Base-by-base conservation (phyloP, 208 protist species). In the Trypanosoma rangeli region DNA sequence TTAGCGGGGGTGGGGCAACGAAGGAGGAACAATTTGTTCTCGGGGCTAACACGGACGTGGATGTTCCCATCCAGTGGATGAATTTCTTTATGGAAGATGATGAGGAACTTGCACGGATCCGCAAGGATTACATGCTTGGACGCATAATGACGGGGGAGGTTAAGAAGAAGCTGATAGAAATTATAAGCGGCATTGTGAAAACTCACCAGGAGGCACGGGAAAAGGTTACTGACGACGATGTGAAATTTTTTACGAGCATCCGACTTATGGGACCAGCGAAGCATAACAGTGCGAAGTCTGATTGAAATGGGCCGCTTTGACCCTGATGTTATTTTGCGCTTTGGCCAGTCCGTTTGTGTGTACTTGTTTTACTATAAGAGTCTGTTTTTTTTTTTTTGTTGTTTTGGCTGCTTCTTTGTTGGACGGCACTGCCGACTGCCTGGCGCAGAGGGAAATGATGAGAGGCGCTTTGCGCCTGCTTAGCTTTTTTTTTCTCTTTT, bases 51-150 rank as follows among this genome's bases (percentile, higher is more conserved):
- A 84, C 93, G 1, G 87, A 87, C 9, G 86, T 98, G 13, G 98
- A 99, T 75, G 89, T 99, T 12, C 82, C 98, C 4, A 94, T 98
- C 75, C 92, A 99, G 85, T 99, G 99, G 93, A 81, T 99, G 15
- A 89, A 74, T 48, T 99, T 99, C 80, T 99, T 99, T 74, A 72
- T 99, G n/a, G 97, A 99, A 60, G 98, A 99, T 76, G 98, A 99
- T 77, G 92, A 78, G 2, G 69, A 97, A 66, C 83, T 99, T 42
- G 80, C 77, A 69, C 71, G 74, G 12, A 74, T 94, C 20, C 75
- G 89, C 61, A 80, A 74, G 64, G 93, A 97, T 29, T 99, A 99
- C 91, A 81, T 80, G 71, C 80, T 93, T n/a, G 98, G 98, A 22
- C 81, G 90, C 31, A 94, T 99, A 83, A 89, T 99, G 68, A 98